Evolutionary conservation across 441 rosid species (phyloP), one percentile per base, ranked within the genome.

Genomic region (Kokia cookei): DNA sequence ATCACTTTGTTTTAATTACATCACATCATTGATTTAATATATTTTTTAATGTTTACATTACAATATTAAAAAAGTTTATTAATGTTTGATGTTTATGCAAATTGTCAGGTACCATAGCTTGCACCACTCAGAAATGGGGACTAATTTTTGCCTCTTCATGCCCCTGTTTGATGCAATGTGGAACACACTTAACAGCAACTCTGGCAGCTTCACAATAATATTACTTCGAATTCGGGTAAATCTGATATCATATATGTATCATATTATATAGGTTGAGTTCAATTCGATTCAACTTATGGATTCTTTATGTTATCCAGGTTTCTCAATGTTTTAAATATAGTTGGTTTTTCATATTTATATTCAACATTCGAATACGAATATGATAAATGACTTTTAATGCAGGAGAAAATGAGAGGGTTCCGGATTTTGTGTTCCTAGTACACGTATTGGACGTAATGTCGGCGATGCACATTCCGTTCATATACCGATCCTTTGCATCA

Each of bases 81-180:
- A 22, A 55, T 55, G 12, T 54, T 27, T 65, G 22, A 72, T 63
- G 45, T 61, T 71, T 73, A 15, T 71, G 29, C 45, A 65, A 22
- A 48, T 57, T 54, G 55, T 76, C 86, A 95, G 98, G 68, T 95
- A 91, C 80, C 97, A 91, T 78, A 86, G 81, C 80, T 82, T 93
- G 72, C 99, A 95, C 76, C 99, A 92, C 75, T 74, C 82, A 17
- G 97, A 96, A 11, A 84, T 75, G 88, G 88, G 80, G 79, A 86
- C 95, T 77, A 96, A 96, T 62, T 96, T 90, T 82, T 95, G 99
- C 86, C 92, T 95, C 53, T 95, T 93, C 75, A 95, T 95, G 98
- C 99, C 99, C 15, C 66, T 92, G 55, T 96, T 87, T 81, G 99
- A 96, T 74, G 89, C 84, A 69, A 63, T 89, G 72, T 88, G 98